phyloP scores from a whole-genome alignment of 176 grass and related monocot species.

The Zea luxurians region DNA sequence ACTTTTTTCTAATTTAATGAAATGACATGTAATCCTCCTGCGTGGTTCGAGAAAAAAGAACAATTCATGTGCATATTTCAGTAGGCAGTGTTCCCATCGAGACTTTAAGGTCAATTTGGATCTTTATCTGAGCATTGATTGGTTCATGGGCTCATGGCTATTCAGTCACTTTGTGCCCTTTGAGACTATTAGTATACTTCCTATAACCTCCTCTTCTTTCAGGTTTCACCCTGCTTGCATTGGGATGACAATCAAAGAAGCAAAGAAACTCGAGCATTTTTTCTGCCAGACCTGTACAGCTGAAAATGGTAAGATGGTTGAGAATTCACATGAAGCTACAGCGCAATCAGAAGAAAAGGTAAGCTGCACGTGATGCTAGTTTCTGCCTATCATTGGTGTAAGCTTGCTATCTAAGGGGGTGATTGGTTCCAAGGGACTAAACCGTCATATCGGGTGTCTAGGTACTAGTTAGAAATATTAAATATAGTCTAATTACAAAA shows the following conservation, averaged over 20 bases:
- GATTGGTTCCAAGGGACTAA: no score
- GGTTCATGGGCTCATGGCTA: not conserved
- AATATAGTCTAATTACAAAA: no score
- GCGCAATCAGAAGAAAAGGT: conserved; percentile 89
- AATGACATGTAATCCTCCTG: no score
- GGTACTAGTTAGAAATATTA: no score
- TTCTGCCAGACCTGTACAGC: conserved; percentile 79
- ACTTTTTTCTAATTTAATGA: no score
- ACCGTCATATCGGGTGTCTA: no score
- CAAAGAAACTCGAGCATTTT: conserved; percentile 97
- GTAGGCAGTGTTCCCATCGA: not conserved
- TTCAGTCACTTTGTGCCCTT: not conserved
- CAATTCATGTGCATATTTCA: not conserved
- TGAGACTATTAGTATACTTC: not conserved
- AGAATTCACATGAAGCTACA: conserved; percentile 66
- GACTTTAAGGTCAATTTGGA: not conserved
- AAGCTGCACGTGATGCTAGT: not conserved
- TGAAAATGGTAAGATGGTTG: conserved; percentile 79
- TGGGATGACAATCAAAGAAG: conserved; percentile 84
- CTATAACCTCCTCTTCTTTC: conserved; percentile 37
- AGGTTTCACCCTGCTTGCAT: conserved; percentile 97
- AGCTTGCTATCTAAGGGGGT: no score
- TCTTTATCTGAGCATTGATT: not conserved
- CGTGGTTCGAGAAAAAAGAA: no score
- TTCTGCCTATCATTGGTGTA: not conserved